Conservation (phyloP, 495 filamentous ascomycete genomes). For the Niebla homalea region DNA sequence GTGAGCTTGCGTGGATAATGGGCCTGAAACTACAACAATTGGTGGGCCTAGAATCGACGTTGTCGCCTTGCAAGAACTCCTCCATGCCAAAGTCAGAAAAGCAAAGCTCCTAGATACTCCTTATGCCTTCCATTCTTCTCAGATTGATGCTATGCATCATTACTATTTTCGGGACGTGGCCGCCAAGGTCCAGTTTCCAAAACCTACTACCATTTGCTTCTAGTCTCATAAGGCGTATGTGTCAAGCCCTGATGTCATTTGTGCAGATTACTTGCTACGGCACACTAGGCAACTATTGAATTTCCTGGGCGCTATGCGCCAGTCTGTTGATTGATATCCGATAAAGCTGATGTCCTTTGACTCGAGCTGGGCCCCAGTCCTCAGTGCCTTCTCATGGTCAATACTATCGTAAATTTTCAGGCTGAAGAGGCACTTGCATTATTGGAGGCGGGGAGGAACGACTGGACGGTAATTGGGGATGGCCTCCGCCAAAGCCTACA, state of each 20-base stretch:
- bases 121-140: slow-evolving; percentile 61
- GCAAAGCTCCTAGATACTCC: slow-evolving; percentile 26
- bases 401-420: slow-evolving; percentile 28
- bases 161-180: slow-evolving; percentile 45
- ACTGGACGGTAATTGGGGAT: slow-evolving; percentile 11
- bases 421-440: no score
- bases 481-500: neutral
- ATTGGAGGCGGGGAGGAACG: no score
- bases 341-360: slow-evolving; percentile 15
- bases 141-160: slow-evolving; percentile 56
- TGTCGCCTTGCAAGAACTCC: slow-evolving; percentile 14
- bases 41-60: no score
- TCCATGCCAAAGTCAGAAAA: slow-evolving; percentile 17
- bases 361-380: slow-evolving; percentile 16
- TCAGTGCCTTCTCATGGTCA: slow-evolving; percentile 21
- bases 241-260: no score
- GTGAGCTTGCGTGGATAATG: no score
- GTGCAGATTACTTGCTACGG: slow-evolving; percentile 40
- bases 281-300: slow-evolving; percentile 13
- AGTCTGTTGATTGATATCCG: slow-evolving; percentile 22
- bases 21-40: no score
- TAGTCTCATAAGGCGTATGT: no score
- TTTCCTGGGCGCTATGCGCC: slow-evolving; percentile 24
- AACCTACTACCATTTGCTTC: slow-evolving; percentile 51
- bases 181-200: slow-evolving; percentile 42